Evolutionary conservation across 2,329 filamentous ascomycete species (phyloP).

Genomic region (Colletotrichum salicis): DNA sequence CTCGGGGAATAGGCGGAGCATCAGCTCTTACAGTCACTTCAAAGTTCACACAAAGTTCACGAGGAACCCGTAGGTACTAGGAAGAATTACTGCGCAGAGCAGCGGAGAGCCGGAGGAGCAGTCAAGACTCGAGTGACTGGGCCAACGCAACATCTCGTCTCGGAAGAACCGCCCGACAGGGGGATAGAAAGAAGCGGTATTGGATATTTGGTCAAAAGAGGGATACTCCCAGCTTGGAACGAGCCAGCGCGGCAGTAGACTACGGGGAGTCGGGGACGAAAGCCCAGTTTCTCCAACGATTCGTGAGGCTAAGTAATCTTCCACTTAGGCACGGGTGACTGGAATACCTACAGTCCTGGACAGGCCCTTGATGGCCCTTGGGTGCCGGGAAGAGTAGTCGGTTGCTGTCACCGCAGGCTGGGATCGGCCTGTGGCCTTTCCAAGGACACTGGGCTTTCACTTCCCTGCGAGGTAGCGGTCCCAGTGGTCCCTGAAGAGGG

Average conservation of each 20-base stretch:
- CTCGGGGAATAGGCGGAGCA: constrained; percentile 11
- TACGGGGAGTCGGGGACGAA: not conserved
- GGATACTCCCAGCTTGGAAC: constrained; percentile 26
- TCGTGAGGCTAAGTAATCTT: constrained; percentile 26
- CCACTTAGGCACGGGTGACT: not conserved
- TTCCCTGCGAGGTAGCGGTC: constrained; percentile 6
- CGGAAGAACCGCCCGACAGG: constrained; percentile 20
- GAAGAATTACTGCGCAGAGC: not conserved
- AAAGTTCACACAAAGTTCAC: not conserved
- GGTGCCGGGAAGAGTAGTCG: constrained; percentile 22
- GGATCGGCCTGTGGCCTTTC: constrained; percentile 16
- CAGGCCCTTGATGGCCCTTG: not conserved
- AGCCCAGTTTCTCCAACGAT: constrained; percentile 19
- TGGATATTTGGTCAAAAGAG: constrained; percentile 2
- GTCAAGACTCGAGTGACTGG: not conserved
- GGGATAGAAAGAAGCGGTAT: constrained; percentile 22
- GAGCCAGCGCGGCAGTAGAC: not conserved
- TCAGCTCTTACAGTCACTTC: not conserved
- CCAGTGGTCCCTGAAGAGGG: constrained; percentile 13
- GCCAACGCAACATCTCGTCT: constrained; percentile 12
- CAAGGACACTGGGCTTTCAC: not conserved
- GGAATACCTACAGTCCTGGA: too few relatives aligned
- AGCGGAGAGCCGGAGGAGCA: not conserved
- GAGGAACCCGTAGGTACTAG: not conserved
- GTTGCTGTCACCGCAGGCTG: constrained; percentile 16